Conservation (phyloP, 179 eudicot genomes). For the Pouteria campechiana region DNA sequence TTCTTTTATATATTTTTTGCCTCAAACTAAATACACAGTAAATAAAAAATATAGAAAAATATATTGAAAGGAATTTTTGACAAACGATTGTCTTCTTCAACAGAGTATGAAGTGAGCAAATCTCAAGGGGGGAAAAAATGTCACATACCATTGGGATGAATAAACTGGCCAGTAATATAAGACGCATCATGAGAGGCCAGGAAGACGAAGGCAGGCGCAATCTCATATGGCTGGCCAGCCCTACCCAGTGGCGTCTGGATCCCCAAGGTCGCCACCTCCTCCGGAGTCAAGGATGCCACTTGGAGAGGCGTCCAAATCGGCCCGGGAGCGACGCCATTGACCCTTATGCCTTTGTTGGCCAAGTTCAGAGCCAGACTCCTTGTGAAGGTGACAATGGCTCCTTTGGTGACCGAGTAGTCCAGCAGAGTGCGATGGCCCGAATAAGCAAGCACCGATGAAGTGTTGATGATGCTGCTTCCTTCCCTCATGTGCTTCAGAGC, state of each 20-base stretch:
- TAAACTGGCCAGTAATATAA: conserved; percentile 72
- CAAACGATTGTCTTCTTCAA: background rate
- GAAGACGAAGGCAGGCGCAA: conserved; percentile 79
- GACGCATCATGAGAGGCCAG: conserved; percentile 79
- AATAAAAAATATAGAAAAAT: background rate
- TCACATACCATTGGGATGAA: conserved; percentile 71
- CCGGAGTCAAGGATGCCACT: conserved; percentile 47
- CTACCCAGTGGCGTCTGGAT: conserved; percentile 65
- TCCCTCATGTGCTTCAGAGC: conserved; percentile 74
- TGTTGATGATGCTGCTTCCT: conserved; percentile 68
- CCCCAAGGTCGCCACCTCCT: conserved; percentile 46
- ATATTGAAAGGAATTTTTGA: too few species aligned
- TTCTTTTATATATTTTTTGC: too few species aligned
- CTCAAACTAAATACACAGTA: background rate
- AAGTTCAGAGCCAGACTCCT: conserved; percentile 65
- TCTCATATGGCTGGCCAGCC: conserved; percentile 75
- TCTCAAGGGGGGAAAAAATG: too few species aligned
- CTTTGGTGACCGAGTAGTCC: conserved; percentile 77
- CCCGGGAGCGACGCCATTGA: conserved; percentile 85
- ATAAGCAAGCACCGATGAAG: conserved; percentile 73
- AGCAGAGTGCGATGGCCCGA: conserved; percentile 47
- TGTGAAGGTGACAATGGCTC: conserved; percentile 69
- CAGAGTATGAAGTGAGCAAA: background rate
- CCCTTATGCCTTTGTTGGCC: conserved; percentile 50
- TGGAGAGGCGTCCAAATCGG: conserved; percentile 85